A percentile compares a stretch with the other conserved stretches of the same genome.
Evolutionary conservation across 2,329 filamentous ascomycete genomes (phyloP).

Genomic region (Fusarium chuoi): DNA sequence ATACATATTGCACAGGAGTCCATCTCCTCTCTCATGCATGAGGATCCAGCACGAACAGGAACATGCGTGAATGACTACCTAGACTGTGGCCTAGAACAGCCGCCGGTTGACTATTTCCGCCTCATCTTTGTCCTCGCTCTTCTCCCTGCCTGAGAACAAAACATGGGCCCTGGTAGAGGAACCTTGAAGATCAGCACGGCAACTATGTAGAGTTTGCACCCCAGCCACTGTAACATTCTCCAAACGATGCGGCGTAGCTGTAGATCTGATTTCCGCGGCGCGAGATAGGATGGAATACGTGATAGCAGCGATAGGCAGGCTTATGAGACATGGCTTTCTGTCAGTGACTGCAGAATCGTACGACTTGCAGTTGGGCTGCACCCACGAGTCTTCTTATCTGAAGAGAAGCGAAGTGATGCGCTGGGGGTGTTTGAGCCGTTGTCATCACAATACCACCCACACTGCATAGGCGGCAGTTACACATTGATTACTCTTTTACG

Average conservation of each 20-base stretch:
- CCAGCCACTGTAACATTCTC: slow-evolving; percentile 13
- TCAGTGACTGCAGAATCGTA: slow-evolving; percentile 33
- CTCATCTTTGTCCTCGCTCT: neutral
- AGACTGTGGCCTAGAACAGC: neutral
- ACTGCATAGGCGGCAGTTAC: slow-evolving; percentile 11
- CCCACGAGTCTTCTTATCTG: slow-evolving; percentile 14
- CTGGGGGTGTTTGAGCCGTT: slow-evolving; percentile 5
- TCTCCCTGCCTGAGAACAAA: slow-evolving; percentile 1
- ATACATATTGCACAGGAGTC: neutral
- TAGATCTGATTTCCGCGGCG: slow-evolving; percentile 14
- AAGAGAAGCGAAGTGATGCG: slow-evolving; percentile 2
- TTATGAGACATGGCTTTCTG: slow-evolving; percentile 33
- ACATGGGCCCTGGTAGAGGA: slow-evolving; percentile 16
- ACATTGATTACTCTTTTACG: neutral
- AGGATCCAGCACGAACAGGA: neutral
- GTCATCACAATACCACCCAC: slow-evolving; percentile 16
- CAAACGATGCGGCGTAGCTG: slow-evolving; percentile 18
- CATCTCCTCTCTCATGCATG: slow-evolving; percentile 4
- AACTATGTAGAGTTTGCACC: slow-evolving; percentile 14
- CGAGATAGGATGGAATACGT: slow-evolving; percentile 8
- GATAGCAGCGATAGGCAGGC: neutral
- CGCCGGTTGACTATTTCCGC: slow-evolving; percentile 12
- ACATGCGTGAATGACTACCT: neutral
- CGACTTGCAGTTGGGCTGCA: slow-evolving; percentile 15
- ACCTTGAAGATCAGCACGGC: slow-evolving; percentile 23